Conservation (phyloP, 2,329 filamentous ascomycete genomes). For the Fusarium nanum region DNA sequence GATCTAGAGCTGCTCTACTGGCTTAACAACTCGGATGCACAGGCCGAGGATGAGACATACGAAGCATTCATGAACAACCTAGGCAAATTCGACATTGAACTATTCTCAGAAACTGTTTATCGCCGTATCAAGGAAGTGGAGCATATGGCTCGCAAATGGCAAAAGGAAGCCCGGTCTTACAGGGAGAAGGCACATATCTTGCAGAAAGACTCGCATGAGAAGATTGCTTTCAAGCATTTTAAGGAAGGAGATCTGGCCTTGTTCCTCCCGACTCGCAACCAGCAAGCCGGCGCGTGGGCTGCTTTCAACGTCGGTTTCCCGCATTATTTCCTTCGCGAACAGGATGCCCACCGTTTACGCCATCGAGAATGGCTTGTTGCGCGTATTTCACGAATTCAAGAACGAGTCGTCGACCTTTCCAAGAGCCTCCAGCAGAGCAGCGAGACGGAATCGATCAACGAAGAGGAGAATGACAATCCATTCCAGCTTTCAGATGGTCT, state of each 20-base stretch:
- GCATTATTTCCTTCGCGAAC: slow-evolving; percentile 95
- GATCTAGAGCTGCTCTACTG: slow-evolving; percentile 84
- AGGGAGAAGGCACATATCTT: slow-evolving; percentile 85
- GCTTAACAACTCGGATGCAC: slow-evolving; percentile 76
- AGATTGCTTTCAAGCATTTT: slow-evolving; percentile 95
- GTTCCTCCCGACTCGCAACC: slow-evolving; percentile 93
- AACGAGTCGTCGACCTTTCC: slow-evolving; percentile 91
- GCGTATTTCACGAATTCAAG: slow-evolving; percentile 89
- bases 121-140: slow-evolving; percentile 95
- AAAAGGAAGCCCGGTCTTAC: slow-evolving; percentile 87
- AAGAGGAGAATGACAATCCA: slow-evolving; percentile 91
- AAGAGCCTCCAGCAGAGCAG: slow-evolving; percentile 71
- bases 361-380: slow-evolving; percentile 96
- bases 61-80: slow-evolving; percentile 78
- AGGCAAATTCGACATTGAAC: slow-evolving; percentile 83
- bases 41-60: slow-evolving; percentile 79
- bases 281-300: slow-evolving; percentile 94
- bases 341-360: slow-evolving; percentile 85
- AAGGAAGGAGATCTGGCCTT: slow-evolving; percentile 95
- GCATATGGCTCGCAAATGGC: slow-evolving; percentile 91
- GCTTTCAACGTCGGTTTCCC: slow-evolving; percentile 98
- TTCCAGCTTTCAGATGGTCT: slow-evolving; percentile 96
- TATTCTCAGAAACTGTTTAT: slow-evolving; percentile 85
- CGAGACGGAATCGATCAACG: slow-evolving; percentile 64
- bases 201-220: slow-evolving; percentile 90